phyloP scores from a whole-genome alignment of 805 yeast genomes.

The Myxozyma kluyveri region DNA sequence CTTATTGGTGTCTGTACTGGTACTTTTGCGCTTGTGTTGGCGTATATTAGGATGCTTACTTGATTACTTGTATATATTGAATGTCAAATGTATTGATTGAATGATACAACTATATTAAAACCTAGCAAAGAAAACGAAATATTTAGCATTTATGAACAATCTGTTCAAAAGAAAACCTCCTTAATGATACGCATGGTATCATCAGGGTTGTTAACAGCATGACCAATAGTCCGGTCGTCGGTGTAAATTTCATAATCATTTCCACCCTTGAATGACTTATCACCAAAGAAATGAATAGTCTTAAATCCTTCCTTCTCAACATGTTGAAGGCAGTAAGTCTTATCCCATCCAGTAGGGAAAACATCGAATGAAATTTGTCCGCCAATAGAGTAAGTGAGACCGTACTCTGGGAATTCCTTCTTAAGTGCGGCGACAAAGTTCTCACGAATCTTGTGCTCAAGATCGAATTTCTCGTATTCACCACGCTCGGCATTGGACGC shows the following conservation, averaged over 20 bases:
- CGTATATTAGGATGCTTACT: constrained; percentile 74
- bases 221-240: constrained; percentile 93
- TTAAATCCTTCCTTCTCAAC: constrained; percentile 80
- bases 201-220: constrained; percentile 81
- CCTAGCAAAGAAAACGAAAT: too few relatives aligned
- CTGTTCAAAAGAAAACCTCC: constrained; percentile 55
- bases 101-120: background rate
- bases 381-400: constrained; percentile 94
- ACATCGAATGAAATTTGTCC: constrained; percentile 99
- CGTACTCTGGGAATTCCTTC: constrained; percentile 76
- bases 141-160: background rate
- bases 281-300: constrained; percentile 96
- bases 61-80: background rate
- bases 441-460: constrained; percentile 75
- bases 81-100: background rate
- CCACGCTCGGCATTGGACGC: constrained; percentile 92
- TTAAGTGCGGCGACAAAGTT: constrained; percentile 80
- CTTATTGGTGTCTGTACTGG: constrained; percentile 97
- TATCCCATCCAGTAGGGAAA: constrained; percentile 99
- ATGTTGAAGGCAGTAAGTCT: constrained; percentile 95
- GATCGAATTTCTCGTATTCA: constrained; percentile 85
- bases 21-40: constrained; percentile 89
- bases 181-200: constrained; percentile 85
- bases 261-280: constrained; percentile 94
- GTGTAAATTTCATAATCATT: constrained; percentile 95